These are phyloP conservation scores for Pleomassaria siparia DNA, from an alignment of 2,329 filamentous ascomycete genomes.

Conservation along the genomic window DNA sequence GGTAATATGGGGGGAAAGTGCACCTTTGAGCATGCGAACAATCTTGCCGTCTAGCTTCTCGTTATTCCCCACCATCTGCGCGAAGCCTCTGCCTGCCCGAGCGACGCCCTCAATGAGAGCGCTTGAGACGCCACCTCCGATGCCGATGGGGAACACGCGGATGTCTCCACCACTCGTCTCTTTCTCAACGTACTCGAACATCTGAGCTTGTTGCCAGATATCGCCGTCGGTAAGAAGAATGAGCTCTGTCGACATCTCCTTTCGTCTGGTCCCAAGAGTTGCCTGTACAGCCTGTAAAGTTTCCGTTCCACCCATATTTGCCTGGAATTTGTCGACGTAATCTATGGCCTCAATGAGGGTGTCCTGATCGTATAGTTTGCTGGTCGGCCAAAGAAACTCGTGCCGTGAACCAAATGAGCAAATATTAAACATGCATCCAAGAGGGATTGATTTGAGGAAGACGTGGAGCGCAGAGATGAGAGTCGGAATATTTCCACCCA, in stretches of 20 bases:
- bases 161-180: constrained; percentile 43
- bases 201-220: constrained; percentile 49
- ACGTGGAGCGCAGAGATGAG: constrained; percentile 58
- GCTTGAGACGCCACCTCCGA: constrained; percentile 56
- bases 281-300: constrained; percentile 50
- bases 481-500: constrained; percentile 56
- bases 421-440: constrained; percentile 67
- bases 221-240: constrained; percentile 58
- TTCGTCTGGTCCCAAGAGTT: constrained; percentile 44
- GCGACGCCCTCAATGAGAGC: constrained; percentile 60
- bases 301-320: constrained; percentile 56
- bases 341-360: constrained; percentile 45
- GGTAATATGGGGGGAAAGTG: constrained; percentile 63
- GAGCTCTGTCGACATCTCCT: constrained; percentile 50
- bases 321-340: constrained; percentile 45
- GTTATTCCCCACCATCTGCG: constrained; percentile 59
- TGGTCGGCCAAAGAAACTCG: constrained; percentile 50
- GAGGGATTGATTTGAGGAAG: constrained; percentile 64
- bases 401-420: constrained; percentile 60
- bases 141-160: constrained; percentile 59
- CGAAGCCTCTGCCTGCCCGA: constrained; percentile 56
- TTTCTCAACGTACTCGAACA: constrained; percentile 51
- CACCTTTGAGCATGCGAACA: constrained; percentile 70
- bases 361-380: constrained; percentile 46
- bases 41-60: constrained; percentile 69